A percentile compares a stretch with the other conserved stretches of the same genome.
Conservation (phyloP, 371 early-diverging fungal genomes). For the Lichtheimia corymbifera region DNA sequence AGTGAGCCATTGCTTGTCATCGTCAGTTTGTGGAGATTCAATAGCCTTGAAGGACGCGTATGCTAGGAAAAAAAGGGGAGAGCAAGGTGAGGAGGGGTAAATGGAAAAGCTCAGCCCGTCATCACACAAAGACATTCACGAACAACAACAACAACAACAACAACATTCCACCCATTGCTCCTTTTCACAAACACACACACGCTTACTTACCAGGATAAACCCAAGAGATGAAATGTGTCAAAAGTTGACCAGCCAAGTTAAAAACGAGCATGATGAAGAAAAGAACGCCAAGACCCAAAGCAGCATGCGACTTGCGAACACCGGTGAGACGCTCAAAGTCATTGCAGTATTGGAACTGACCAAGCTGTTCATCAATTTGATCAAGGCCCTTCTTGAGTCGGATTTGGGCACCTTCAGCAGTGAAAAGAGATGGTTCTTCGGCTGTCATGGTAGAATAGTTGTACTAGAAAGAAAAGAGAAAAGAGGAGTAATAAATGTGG, state of each 20-base stretch:
- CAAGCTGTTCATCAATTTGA: slow-evolving; percentile 16
- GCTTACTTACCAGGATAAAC: slow-evolving; percentile 71
- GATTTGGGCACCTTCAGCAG: slow-evolving; percentile 8
- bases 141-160: neutral
- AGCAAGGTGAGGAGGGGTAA: no score
- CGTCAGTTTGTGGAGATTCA: slow-evolving; percentile 73
- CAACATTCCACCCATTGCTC: neutral
- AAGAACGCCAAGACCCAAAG: slow-evolving; percentile 58
- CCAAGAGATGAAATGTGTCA: slow-evolving; percentile 86
- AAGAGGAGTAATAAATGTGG: no score
- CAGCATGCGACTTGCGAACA: slow-evolving; percentile 37
- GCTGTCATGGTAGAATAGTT: no score
- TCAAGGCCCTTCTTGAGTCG: slow-evolving; percentile 9
- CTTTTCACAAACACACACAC: neutral
- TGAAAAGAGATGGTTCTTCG: no score
- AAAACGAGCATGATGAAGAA: slow-evolving; percentile 79
- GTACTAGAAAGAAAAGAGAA: no score
- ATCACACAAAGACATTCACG: neutral
- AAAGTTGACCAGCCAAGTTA: slow-evolving; percentile 78
- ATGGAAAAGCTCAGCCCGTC: neutral
- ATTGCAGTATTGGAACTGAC: slow-evolving; percentile 63
- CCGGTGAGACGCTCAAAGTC: slow-evolving; percentile 59
- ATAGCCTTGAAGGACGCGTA: slow-evolving; percentile 93
- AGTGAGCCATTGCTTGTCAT: slow-evolving; percentile 90
- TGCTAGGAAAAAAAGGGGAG: slow-evolving; percentile 40